Evolutionary conservation across 2,329 filamentous ascomycete species (phyloP), one percentile per base, ranked within the genome.

Genomic region (Phaeosphaeriaceae sp.): DNA sequence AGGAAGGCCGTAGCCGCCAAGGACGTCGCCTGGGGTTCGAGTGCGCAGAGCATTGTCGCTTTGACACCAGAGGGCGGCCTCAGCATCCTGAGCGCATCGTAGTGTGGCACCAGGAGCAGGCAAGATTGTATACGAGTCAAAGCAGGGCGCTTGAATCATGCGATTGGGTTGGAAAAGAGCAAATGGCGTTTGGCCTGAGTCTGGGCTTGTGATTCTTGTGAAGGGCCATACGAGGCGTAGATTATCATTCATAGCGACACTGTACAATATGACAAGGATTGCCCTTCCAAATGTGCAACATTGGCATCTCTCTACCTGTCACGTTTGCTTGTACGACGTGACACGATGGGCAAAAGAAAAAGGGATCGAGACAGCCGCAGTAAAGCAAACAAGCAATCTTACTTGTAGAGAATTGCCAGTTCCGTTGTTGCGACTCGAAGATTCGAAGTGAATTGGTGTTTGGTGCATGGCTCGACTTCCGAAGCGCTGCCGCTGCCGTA

Each of bases 31-130:
- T 99, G 94, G 94, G 92, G 92, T 7, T 80, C 85, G 22, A 84
- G 86, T 50, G 94, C 90, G 11, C 88, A 88, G 76, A 89, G 87
- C 68, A 82, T 98, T 68, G 82, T 97, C 51, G 85, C 89, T 19
- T 83, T 96, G 62, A 91, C 91, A 69, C 83, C 81, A 17, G 89
- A 93, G 50, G 94, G 94, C 17, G 86, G 88, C 47, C 79, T 98
- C 53, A 91, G 86, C 58, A 85, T 95, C 63, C 81, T 96, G 63
- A 84, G 85, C 51, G 63, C 70, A 51, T 64, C 68, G 48, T 72
- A 64, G 57, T 57, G 40, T 54, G 49, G 11, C 9, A 51, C n/a
- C 19, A 10, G 41, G 50, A 40, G 40, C 19, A 22, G 53, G 49
- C 19, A 36, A 40, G 36, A 47, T 33, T 36, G n/a, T 36, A 25